These are phyloP conservation scores for Eragrostis curvula DNA, from an alignment of 176 grass and related monocot species.

Conservation along the genomic window DNA sequence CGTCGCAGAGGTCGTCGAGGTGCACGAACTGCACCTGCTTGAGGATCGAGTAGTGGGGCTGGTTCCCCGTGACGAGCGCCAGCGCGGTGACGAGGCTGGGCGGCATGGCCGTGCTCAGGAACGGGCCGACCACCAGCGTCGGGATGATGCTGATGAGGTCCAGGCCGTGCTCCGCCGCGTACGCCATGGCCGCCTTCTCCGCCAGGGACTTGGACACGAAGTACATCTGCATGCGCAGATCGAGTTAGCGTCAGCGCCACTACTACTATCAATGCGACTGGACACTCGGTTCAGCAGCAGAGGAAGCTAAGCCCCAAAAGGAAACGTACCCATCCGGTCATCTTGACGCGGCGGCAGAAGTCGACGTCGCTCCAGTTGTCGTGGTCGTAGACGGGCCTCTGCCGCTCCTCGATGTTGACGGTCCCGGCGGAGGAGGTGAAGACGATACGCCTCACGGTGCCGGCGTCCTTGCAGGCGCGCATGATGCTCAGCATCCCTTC, in stretches of 20 bases:
- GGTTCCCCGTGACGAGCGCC: constrained; percentile 74
- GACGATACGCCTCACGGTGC: constrained; percentile 77
- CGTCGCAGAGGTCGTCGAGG: constrained; percentile 86
- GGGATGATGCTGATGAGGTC: constrained; percentile 87
- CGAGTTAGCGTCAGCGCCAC: background rate
- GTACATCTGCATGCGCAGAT: constrained; percentile 75
- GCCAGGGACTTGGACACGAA: constrained; percentile 86
- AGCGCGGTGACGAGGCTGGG: constrained; percentile 84
- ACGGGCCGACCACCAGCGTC: constrained; percentile 86
- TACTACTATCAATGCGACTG: too few species aligned
- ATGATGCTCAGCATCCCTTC: constrained; percentile 87
- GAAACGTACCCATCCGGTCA: constrained; percentile 85
- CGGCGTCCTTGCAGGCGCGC: constrained; percentile 80
- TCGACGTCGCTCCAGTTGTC: constrained; percentile 82
- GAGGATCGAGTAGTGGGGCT: constrained; percentile 79
- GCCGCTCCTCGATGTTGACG: constrained; percentile 67
- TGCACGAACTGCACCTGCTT: constrained; percentile 81
- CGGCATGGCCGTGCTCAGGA: constrained; percentile 76
- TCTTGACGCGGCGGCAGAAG: constrained; percentile 85
- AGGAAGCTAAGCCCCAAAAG: background rate
- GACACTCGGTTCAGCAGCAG: too few species aligned
- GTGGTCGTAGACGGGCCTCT: constrained; percentile 61
- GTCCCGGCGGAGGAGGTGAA: constrained; percentile 92
- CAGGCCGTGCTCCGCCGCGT: constrained; percentile 63
- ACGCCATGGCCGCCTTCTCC: constrained; percentile 81